Percentiles rank a stretch among this genome's conserved stretches.
These are phyloP conservation scores for Cicer arietinum DNA, from an alignment of 306 rosid species.

Conservation along the genomic window DNA sequence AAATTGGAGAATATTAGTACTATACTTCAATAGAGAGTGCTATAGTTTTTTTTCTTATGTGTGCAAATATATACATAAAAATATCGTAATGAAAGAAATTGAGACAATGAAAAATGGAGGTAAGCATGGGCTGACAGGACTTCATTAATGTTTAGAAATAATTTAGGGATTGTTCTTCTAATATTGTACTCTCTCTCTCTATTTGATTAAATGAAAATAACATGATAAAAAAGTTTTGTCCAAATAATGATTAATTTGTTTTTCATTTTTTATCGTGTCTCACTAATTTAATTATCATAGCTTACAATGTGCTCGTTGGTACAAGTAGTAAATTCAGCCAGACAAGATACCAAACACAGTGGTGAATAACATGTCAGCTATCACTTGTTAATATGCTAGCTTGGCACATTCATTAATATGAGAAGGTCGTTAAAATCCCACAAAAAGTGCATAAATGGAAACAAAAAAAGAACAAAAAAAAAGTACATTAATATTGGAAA, in stretches of 20 bases:
- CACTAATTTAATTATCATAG: neutral
- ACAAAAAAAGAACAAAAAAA: neutral
- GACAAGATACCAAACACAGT: constrained; percentile 8
- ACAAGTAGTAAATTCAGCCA: constrained; percentile 31
- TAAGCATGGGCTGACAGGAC: no score
- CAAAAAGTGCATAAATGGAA: neutral
- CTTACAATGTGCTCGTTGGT: neutral
- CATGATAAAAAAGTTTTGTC: neutral
- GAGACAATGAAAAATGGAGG: no score
- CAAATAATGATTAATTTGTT: no score
- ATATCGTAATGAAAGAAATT: no score
- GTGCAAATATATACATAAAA: no score
- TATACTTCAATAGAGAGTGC: no score
- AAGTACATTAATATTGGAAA: neutral
- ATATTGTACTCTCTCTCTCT: neutral
- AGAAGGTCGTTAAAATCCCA: constrained; percentile 19
- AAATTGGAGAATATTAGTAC: no score
- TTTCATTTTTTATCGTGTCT: neutral
- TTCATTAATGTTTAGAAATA: no score
- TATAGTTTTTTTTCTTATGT: no score
- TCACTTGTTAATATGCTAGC: neutral
- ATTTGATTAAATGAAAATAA: neutral
- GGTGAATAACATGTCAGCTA: constrained; percentile 5
- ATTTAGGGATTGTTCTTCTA: no score
- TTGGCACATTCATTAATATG: neutral